Evolutionary conservation across 2,329 filamentous ascomycete species (phyloP).

Genomic region (Xylariaceae sp.): DNA sequence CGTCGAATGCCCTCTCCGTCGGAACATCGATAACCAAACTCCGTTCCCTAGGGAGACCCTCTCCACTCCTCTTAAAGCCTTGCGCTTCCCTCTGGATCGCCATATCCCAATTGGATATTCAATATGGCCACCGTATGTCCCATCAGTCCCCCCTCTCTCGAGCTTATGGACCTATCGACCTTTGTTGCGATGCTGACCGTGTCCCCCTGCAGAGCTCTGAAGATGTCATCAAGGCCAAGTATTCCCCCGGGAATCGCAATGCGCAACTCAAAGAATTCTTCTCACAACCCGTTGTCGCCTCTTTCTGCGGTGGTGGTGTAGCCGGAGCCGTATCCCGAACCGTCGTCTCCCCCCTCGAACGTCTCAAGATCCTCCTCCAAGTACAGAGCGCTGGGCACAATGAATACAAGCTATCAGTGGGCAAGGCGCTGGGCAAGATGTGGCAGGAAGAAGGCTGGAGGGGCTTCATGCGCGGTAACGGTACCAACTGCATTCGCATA

Average conservation of each 20-base stretch:
- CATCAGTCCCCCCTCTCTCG: conserved; percentile 4
- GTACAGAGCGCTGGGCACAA: conserved; percentile 85
- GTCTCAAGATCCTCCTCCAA: conserved; percentile 97
- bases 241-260: conserved; percentile 24
- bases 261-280: conserved; percentile 48
- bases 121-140: conserved; percentile 38
- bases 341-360: conserved; percentile 91
- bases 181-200: not conserved
- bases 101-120: conserved; percentile 15
- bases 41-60: conserved; percentile 12
- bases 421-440: conserved; percentile 88
- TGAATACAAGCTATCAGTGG: conserved; percentile 90
- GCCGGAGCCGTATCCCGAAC: conserved; percentile 97
- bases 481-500: conserved; percentile 96
- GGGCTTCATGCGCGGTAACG: conserved; percentile 96
- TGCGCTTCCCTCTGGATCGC: conserved; percentile 7
- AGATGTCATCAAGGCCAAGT: conserved; percentile 28
- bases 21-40: not conserved
- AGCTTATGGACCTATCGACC: conserved; percentile 4
- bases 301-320: conserved; percentile 90
- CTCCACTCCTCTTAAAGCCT: conserved; percentile 6
- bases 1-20: conserved; percentile 3
- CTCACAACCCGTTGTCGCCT: conserved; percentile 81
- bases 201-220: conserved; percentile 20
- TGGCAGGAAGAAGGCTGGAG: conserved; percentile 95